Evolutionary conservation across 495 filamentous ascomycete genomes (phyloP), one percentile per base, ranked within the genome.

Genomic region (Aspergillus coremiiformis): DNA sequence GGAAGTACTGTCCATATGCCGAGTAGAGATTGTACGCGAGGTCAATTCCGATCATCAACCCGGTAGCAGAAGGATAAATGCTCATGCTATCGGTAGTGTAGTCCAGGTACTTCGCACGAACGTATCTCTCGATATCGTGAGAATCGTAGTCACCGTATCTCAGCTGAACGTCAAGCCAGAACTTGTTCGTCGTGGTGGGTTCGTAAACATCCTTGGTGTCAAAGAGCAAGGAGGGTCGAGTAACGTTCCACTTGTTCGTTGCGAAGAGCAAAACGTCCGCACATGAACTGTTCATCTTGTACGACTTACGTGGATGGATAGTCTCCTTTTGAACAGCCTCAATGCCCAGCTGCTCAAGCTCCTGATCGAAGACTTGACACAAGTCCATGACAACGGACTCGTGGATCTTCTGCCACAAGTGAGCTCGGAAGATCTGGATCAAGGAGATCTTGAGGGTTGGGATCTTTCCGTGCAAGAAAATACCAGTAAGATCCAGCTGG

Each of bases 281-380:
- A 69, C 94, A 99, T 39, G 93, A 97, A 66, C 91, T 96, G 77
- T 99, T 99, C 94, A 99, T 99, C 81, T 99, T 99, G 79, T 99
- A 99, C 0, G 93, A 97, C 69, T 99, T 99, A 80, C 94, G 82
- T 39, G 94, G 94, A 78, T 99, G 94, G 58, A 99, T 99, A 0
- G 93, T 97, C 74, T 99, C 94, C 72, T 99, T 99, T 67, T 99
- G 94, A 15, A 99, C 94, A 4, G 93, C 93, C 69, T 99, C 93
- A 54, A 99, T 96, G 46, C 94, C 91, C 42, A 99, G 76, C 44
- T 92, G 88, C 68, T 97, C 93, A 49, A 99, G 70, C 66, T 99
- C 92, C 61, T 97, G 93, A 59, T 99, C 94, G 61, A 99, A 95
- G n/a, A 97, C 93, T 66, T 99, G 94, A 63, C 94, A 98, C 62